Percentiles rank a stretch among this genome's conserved stretches.
Conservation (phyloP, 116 monocot species). For the Phalaenopsis hybrid region DNA sequence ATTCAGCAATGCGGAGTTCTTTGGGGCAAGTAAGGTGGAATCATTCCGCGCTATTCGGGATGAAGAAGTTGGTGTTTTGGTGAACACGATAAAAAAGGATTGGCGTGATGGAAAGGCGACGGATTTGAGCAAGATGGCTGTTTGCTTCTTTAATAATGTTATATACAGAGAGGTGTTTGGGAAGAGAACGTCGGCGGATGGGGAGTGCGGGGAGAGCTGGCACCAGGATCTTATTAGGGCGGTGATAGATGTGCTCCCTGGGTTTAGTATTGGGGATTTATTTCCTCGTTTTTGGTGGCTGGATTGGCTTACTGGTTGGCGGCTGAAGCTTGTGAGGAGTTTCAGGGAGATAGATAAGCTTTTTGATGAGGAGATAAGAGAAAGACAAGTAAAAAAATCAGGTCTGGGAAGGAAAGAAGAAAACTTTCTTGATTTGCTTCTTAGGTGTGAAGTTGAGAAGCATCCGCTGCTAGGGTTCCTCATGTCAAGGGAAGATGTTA, state of each 20-base stretch:
- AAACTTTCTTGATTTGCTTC: constrained; percentile 23
- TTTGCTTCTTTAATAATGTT: constrained; percentile 13
- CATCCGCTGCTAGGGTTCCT: neutral
- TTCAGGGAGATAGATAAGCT: constrained; percentile 23
- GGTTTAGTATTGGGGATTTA: constrained; percentile 23
- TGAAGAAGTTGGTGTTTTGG: constrained; percentile 12
- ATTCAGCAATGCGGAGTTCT: constrained; percentile 19
- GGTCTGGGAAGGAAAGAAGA: neutral
- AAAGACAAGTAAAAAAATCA: neutral
- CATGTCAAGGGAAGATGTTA: neutral
- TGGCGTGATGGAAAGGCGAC: neutral
- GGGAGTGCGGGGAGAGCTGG: constrained; percentile 3
- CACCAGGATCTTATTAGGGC: constrained; percentile 12
- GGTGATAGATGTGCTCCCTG: neutral
- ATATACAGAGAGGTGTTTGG: constrained; percentile 23
- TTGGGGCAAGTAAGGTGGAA: constrained; percentile 19
- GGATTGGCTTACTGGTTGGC: constrained; percentile 17
- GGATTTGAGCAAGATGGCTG: constrained; percentile 16
- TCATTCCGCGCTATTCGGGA: constrained; percentile 17
- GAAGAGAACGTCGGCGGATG: neutral
- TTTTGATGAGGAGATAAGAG: constrained; percentile 23
- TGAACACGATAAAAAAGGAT: neutral
- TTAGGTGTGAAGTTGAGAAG: neutral
- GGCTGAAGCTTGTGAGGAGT: constrained; percentile 17
- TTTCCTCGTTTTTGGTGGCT: constrained; percentile 35